Evolutionary conservation across 192 early-diverging fungal genomes (phyloP).

Genomic region (Mortierella hygrophila): DNA sequence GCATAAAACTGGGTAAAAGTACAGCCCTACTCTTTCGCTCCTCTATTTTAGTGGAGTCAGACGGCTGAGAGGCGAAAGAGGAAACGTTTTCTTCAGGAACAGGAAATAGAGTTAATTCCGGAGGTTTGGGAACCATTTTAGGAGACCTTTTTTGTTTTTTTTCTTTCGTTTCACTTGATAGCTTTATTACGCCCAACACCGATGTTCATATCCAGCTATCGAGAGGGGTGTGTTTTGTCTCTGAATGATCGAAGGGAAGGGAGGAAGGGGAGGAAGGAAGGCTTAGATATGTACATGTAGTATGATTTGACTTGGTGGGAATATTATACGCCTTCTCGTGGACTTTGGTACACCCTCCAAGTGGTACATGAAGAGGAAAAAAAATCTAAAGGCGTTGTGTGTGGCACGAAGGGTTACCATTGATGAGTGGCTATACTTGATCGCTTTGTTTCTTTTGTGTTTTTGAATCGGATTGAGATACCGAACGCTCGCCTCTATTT

Average conservation of each 20-base stretch:
- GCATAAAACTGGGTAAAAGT: too few species aligned
- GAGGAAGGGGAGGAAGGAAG: not conserved
- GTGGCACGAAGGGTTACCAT: too few species aligned
- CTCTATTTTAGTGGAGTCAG: too few species aligned
- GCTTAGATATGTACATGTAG: not conserved
- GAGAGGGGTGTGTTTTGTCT: too few species aligned
- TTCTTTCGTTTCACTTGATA: not conserved
- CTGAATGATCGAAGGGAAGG: not conserved
- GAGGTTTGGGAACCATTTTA: not conserved
- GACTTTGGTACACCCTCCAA: not conserved
- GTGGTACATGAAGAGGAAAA: not conserved
- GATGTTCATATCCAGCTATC: not conserved
- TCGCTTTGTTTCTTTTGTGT: too few species aligned
- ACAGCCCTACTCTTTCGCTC: too few species aligned
- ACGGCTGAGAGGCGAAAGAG: not conserved
- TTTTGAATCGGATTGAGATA: too few species aligned
- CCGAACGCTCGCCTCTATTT: too few species aligned
- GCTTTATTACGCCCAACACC: not conserved
- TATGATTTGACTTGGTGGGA: too few species aligned
- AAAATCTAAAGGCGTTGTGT: too few species aligned
- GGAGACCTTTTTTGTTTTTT: not conserved
- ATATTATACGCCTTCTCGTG: too few species aligned
- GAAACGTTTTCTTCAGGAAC: not conserved
- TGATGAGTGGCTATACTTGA: too few species aligned
- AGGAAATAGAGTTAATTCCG: not conserved